A percentile compares a stretch with the other conserved stretches of the same genome.
Evolutionary conservation across 2,329 filamentous ascomycete genomes (phyloP).

Genomic region (Cladophialophora chaetospira): DNA sequence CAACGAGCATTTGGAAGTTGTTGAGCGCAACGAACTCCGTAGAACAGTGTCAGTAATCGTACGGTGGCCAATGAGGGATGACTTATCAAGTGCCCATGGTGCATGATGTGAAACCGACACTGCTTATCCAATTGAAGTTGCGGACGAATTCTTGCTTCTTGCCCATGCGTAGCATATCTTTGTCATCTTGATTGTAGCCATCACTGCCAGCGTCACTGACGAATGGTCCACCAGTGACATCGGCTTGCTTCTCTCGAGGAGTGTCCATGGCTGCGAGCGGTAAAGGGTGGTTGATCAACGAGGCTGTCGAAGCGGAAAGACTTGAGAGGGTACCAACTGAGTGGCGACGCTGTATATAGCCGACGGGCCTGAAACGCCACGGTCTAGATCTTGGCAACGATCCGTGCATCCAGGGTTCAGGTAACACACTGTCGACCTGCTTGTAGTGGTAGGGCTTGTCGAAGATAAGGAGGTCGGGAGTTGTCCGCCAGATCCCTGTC

Average conservation of each 20-base stretch:
- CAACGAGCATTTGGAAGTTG: conserved; percentile 21
- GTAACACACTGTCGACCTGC: neutral
- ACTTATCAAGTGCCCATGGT: conserved; percentile 19
- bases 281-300: neutral
- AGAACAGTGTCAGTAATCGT: neutral
- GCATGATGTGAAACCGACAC: conserved; percentile 15
- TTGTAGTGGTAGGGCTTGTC: neutral
- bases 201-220: conserved; percentile 1
- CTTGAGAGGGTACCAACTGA: neutral
- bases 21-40: conserved; percentile 18
- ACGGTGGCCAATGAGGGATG: neutral
- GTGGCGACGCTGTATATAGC: neutral
- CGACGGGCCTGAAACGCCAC: neutral
- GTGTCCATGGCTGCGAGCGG: neutral
- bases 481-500: neutral
- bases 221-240: neutral
- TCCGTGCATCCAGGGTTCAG: neutral
- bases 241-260: neutral
- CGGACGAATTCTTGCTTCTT: conserved; percentile 19
- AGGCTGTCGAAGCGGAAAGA: neutral
- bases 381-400: neutral
- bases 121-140: conserved; percentile 20
- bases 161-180: conserved; percentile 14
- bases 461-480: conserved; percentile 1
- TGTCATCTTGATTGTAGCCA: conserved; percentile 5